phyloP scores from a whole-genome alignment of 2,329 filamentous ascomycete species.

The Cladosporium austrohemisphaericum region DNA sequence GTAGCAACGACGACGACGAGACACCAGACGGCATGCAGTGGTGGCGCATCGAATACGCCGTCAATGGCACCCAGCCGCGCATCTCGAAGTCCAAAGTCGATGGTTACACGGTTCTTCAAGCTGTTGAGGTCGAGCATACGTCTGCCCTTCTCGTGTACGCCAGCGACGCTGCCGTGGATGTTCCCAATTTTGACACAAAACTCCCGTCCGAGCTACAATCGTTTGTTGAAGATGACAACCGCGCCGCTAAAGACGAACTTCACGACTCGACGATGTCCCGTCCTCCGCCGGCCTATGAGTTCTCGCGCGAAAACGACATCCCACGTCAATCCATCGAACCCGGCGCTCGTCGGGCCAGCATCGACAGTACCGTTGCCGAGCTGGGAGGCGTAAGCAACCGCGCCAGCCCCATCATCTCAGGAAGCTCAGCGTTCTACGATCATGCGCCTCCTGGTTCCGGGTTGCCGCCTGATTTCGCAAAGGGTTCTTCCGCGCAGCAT shows the following conservation, averaged over 20 bases:
- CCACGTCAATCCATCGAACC: conserved; percentile 15
- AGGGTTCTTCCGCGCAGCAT: neutral
- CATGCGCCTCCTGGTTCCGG: neutral
- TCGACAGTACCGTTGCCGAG: conserved; percentile 10
- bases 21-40: conserved; percentile 45
- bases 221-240: conserved; percentile 29
- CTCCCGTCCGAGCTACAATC: conserved; percentile 24
- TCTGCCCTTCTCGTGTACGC: conserved; percentile 59
- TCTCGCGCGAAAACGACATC: conserved; percentile 1
- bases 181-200: conserved; percentile 17
- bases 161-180: conserved; percentile 40
- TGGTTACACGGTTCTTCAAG: conserved; percentile 51
- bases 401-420: conserved; percentile 11
- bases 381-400: neutral
- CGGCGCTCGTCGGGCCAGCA: conserved; percentile 12
- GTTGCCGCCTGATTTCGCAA: neutral
- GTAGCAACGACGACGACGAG: conserved; percentile 32
- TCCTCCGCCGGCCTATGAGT: conserved; percentile 13
- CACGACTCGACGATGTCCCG: conserved; percentile 4
- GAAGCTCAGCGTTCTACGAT: neutral
- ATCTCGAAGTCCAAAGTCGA: conserved; percentile 30
- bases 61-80: conserved; percentile 37
- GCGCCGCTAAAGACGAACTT: conserved; percentile 23
- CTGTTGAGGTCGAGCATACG: conserved; percentile 49
- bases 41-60: conserved; percentile 54